Conservation (phyloP, 257 asterid species). For the Nicotiana undulata region DNA sequence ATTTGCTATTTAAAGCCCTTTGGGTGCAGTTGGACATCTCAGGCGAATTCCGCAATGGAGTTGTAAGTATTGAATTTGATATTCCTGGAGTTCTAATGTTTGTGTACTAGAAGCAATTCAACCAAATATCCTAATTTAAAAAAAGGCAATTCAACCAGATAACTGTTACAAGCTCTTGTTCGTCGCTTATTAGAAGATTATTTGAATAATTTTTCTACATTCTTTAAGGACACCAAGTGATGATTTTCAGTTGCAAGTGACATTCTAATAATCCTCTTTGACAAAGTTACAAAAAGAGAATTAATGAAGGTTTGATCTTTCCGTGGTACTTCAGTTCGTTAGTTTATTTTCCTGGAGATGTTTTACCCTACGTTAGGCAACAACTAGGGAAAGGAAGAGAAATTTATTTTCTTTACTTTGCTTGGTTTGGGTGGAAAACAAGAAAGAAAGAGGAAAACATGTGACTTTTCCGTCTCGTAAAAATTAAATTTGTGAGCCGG, state of each 20-base stretch:
- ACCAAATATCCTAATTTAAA: background rate
- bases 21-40: conserved; percentile 93
- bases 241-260: background rate
- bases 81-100: background rate
- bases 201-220: background rate
- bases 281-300: background rate
- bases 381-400: background rate
- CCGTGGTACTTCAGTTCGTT: background rate
- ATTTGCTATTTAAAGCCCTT: conserved; percentile 73
- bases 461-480: too few relatives aligned
- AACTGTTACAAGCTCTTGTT: background rate
- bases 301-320: conserved; percentile 1
- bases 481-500: background rate
- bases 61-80: conserved; percentile 49
- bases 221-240: background rate
- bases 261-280: background rate
- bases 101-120: background rate
- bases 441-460: too few relatives aligned
- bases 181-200: background rate
- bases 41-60: conserved; percentile 90
- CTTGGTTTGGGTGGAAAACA: too few relatives aligned
- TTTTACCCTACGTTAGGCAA: background rate
- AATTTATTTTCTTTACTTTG: too few relatives aligned
- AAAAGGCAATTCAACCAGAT: background rate
- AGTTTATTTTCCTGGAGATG: background rate